Base-by-base conservation (phyloP, 257 asterid species). In the Echites panduratus region DNA sequence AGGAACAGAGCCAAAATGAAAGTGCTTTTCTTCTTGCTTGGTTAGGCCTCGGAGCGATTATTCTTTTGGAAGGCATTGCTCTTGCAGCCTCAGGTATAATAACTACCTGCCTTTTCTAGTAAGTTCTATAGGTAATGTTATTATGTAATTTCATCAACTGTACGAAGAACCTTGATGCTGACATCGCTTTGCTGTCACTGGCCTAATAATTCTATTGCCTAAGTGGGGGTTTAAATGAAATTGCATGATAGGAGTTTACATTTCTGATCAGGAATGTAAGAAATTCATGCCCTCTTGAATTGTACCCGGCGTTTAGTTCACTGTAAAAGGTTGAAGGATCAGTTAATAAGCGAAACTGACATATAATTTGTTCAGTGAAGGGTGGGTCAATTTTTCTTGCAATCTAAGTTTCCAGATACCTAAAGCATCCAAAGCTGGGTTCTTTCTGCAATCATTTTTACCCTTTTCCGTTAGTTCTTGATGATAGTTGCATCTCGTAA, bases 51-150 rank as follows among this genome's bases (percentile, higher is more conserved):
- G 99, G 96, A 48, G 88, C 76, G 7, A 75, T 91, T 63, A 89
- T 94, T 73, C 87, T 94, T 58, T 48, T 85, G 12, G 77, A 91
- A 84, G 97, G 97, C 41, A 76, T 91, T 67, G 82, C 83, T 76
- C 96, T 94, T 82, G 85, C 98, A 63, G 92, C 96, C 40, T 94
- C 97, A 71, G 98, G 98, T 94, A 75, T n/a, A 49, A 29, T 20
- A 13, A 7, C n/a, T 53, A n/a, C 26, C 22, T 35, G 13, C 47
- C 11, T 26, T 26, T 71, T 9, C 10, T 41, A 12, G 27, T 66
- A 38, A 66, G 52, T 40, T 66, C 20, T 66, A 5, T 22, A 0
- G 44, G 8, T 64, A n/a, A 32, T 64, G 12, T 64, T 64, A 63
- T 65, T 27, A 63, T 38, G 47, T 48, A 63, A 63, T 63, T 63